phyloP scores from a whole-genome alignment of 2,329 filamentous ascomycete species.

The Venturia oleaginea region DNA sequence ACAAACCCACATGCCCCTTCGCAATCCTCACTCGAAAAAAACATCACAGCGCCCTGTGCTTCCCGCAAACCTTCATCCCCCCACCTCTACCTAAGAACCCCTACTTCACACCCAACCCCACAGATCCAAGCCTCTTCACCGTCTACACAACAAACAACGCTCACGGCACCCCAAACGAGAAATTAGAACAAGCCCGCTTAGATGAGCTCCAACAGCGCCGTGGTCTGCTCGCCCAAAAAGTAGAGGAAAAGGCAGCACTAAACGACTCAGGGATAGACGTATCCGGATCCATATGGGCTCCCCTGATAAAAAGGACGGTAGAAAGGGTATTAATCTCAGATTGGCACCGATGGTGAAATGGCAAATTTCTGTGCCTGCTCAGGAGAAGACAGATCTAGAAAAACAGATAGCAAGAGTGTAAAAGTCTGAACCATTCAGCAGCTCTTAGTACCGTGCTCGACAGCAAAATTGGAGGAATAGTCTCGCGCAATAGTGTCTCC shows the following conservation, averaged over 20 bases:
- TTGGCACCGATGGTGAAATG: not conserved
- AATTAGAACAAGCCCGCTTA: not conserved
- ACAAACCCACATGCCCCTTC: no score
- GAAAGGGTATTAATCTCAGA: not conserved
- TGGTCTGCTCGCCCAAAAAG: not conserved
- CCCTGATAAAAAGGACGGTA: not conserved
- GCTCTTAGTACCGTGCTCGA: no score
- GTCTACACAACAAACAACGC: not conserved
- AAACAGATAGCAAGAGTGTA: no score
- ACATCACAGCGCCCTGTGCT: no score
- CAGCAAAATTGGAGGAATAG: no score
- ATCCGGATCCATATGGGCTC: not conserved
- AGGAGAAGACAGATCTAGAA: no score
- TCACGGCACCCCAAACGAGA: not conserved
- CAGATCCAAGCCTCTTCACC: not conserved
- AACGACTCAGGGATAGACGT: not conserved
- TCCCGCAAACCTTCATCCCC: not conserved
- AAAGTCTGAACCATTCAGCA: no score
- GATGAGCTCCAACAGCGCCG: not conserved
- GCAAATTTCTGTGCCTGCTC: not conserved
- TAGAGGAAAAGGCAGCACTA: not conserved
- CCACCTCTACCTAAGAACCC: not conserved
- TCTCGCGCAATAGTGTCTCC: no score
- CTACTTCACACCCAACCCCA: not conserved
- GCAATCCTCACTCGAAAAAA: no score